Evolutionary conservation across 2,329 filamentous ascomycete genomes (phyloP).

Genomic region (Cladophialophora chaetospira): DNA sequence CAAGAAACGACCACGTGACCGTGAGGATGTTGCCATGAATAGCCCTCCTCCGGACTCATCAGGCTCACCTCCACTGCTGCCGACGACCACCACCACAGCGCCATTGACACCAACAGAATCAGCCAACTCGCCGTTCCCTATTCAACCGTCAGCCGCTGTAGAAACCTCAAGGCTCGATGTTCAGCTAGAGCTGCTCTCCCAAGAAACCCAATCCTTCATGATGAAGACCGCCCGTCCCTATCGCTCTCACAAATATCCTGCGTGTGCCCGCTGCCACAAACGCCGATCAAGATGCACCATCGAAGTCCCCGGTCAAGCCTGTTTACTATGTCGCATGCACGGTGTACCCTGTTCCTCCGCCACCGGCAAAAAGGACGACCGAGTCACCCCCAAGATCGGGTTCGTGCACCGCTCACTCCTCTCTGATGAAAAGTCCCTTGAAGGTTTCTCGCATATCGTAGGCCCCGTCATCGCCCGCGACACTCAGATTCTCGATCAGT

Average conservation of each 20-base stretch:
- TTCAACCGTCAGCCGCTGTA: neutral
- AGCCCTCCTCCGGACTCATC: neutral
- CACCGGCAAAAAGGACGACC: slow-evolving; percentile 37
- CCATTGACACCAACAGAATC: neutral
- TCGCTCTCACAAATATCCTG: slow-evolving; percentile 62
- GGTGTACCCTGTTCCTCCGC: slow-evolving; percentile 60
- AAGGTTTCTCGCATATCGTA: slow-evolving; percentile 54
- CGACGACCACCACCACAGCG: slow-evolving; percentile 1
- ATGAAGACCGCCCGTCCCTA: slow-evolving; percentile 53
- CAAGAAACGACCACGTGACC: neutral
- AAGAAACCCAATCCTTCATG: neutral
- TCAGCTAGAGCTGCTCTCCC: neutral
- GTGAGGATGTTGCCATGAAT: neutral
- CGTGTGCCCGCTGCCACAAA: slow-evolving; percentile 61
- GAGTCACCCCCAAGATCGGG: slow-evolving; percentile 29
- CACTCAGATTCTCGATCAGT: slow-evolving; percentile 62
- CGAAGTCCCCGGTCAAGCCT: slow-evolving; percentile 55
- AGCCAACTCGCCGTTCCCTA: neutral
- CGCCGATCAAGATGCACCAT: slow-evolving; percentile 65
- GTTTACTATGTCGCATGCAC: slow-evolving; percentile 61
- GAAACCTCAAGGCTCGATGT: neutral
- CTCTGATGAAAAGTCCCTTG: slow-evolving; percentile 22
- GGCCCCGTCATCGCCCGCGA: slow-evolving; percentile 62
- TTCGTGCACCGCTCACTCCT: slow-evolving; percentile 31
- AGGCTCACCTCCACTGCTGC: neutral